Conservation (phyloP, 805 yeast species). For the Citeromyces matritensis region DNA sequence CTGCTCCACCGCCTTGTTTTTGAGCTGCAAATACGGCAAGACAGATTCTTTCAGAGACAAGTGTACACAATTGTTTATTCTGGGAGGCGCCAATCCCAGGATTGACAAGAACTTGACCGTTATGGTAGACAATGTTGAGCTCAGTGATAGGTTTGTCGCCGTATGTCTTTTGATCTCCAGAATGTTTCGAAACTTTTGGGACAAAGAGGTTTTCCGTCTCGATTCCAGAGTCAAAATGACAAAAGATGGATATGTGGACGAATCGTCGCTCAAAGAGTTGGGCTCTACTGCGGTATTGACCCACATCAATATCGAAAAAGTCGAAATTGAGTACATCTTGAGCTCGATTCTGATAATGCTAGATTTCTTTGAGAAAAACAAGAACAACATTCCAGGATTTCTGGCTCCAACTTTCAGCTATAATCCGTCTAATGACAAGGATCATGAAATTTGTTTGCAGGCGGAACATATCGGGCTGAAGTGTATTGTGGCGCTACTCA, state of each 20-base stretch:
- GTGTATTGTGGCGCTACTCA: constrained; percentile 59
- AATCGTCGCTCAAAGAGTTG: constrained; percentile 24
- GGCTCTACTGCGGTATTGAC: constrained; percentile 21
- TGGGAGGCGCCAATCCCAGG: constrained; percentile 38
- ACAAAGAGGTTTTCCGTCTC: constrained; percentile 41
- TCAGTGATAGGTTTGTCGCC: constrained; percentile 88
- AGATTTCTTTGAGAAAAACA: constrained; percentile 56
- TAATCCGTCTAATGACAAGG: constrained; percentile 16
- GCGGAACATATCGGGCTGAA: constrained; percentile 86
- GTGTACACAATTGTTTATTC: constrained; percentile 34
- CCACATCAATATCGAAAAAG: constrained; percentile 27
- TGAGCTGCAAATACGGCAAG: constrained; percentile 62
- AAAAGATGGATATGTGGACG: constrained; percentile 18
- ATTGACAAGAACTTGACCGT: constrained; percentile 18
- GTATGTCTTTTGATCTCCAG: constrained; percentile 67
- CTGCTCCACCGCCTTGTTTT: constrained; percentile 75
- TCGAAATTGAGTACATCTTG: constrained; percentile 50
- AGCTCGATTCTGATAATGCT: constrained; percentile 57
- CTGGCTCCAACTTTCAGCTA: constrained; percentile 40
- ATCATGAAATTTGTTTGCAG: constrained; percentile 54
- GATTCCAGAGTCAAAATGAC: constrained; percentile 15
- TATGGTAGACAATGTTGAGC: constrained; percentile 58
- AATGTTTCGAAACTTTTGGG: constrained; percentile 71
- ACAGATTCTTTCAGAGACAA: constrained; percentile 30
- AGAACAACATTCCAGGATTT: constrained; percentile 44